phyloP scores from a whole-genome alignment of 73 alveolate species.

The Tetrahymena elliotti region DNA sequence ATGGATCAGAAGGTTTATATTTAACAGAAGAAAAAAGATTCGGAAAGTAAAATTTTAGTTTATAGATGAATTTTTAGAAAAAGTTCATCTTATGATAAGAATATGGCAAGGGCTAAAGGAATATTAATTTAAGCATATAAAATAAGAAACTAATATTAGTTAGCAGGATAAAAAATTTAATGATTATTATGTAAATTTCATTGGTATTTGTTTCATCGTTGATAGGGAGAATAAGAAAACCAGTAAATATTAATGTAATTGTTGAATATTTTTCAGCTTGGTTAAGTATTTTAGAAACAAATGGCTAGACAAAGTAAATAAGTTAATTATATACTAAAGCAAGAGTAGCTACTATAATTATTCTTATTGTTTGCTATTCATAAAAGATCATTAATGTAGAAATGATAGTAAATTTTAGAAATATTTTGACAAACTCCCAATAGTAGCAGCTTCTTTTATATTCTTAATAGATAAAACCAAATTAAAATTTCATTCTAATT shows the following conservation, averaged over 20 bases:
- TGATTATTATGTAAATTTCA: not conserved
- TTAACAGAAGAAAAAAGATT: not conserved
- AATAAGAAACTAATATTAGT: not conserved
- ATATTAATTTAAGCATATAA: not conserved
- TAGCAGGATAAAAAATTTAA: not conserved
- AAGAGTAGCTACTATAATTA: not conserved
- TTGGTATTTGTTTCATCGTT: not conserved
- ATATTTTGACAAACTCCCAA: not conserved
- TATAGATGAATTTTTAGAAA: not conserved
- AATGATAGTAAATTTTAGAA: not conserved
- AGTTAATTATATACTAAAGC: not conserved
- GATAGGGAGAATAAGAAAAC: not conserved
- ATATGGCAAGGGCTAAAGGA: not conserved
- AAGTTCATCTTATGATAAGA: not conserved
- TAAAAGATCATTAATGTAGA: not conserved
- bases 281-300: not conserved
- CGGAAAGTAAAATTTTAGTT: not conserved
- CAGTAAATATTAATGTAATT: not conserved
- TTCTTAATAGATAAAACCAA: not conserved
- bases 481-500: not conserved
- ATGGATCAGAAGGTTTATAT: not conserved
- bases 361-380: not conserved
- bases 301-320: not conserved
- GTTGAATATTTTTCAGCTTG: not conserved
- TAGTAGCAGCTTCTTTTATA: not conserved